Evolutionary conservation across 192 early-diverging fungal species (phyloP), one percentile per base, ranked within the genome.

Genomic region (Entophlyctis luteolus): DNA sequence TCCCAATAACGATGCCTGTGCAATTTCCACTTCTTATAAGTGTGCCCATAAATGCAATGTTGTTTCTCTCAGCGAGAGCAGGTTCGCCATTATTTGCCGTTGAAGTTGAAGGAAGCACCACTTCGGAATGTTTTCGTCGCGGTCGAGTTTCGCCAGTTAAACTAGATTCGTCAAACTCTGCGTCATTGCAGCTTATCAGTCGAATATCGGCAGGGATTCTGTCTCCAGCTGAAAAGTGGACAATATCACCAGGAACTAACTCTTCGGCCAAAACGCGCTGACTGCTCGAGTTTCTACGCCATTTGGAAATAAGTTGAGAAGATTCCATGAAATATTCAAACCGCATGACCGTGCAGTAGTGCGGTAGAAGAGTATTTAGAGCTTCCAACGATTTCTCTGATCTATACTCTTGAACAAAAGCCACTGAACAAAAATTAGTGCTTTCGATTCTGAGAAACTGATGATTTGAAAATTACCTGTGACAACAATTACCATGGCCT

Each of bases 21-120:
- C 92, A 95, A 72, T 90, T 88, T 36, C 92, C 95, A 66, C 90
- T 88, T 57, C 88, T 82, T 27, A 96, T 90, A 34, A 96, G 72
- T 16, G 95, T 95, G 23, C 95, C 95, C 92, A 95, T 98, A 55
- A 93, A 95, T 0, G 83, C 93, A 71, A 98, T 92, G 74, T 98
- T 98, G 36, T 79, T 84, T 58, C 88, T 73, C 37, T 93, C 89
- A 3, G 88, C 84, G 29, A 94, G 73, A 4, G 79, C 75, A 12
- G 63, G 63, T 1, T 20, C 50, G 22, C 45, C 22, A n/a, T 47
- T 16, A 46, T 20, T 46, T 18, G 14, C 42, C 20, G 16, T 27
- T 3, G 37, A n/a, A 42, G 25, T 25, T 0, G 6, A 16, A 33
- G 34, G 4, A 16, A 89, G 53, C 52, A 89, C 84, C 0, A 73